Conservation (phyloP, 805 yeast genomes). For the Kuraishia borneana region DNA sequence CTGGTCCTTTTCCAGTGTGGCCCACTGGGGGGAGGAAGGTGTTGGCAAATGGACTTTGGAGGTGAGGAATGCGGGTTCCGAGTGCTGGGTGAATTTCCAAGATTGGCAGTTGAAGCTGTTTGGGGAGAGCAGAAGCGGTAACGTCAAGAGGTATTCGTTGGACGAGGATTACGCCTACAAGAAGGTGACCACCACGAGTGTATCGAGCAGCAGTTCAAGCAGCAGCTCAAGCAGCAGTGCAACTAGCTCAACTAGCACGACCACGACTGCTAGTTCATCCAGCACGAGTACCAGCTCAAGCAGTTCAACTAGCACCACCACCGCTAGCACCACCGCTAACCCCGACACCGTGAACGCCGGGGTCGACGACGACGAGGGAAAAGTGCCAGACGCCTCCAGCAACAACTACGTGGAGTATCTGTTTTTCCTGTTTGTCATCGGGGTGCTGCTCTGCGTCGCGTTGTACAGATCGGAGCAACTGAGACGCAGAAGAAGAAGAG, state of each 20-base stretch:
- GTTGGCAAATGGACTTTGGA: constrained; percentile 74
- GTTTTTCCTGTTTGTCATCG: constrained; percentile 45
- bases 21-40: constrained; percentile 89
- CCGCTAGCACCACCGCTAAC: constrained; percentile 5
- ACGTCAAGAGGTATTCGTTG: constrained; percentile 46
- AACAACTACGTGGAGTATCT: constrained; percentile 51
- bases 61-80: constrained; percentile 36
- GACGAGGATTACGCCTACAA: constrained; percentile 29
- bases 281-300: constrained; percentile 7
- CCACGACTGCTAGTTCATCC: constrained; percentile 5
- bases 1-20: constrained; percentile 97
- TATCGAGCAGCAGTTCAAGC: too few species aligned
- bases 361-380: constrained; percentile 5
- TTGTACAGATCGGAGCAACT: constrained; percentile 28
- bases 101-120: constrained; percentile 73
- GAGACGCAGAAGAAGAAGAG: constrained; percentile 34
- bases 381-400: constrained; percentile 18
- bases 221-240: too few species aligned
- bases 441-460: constrained; percentile 35
- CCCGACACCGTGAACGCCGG: constrained; percentile 2
- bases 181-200: constrained; percentile 14
- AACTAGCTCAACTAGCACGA: constrained; percentile 4
- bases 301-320: constrained; percentile 6
- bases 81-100: constrained; percentile 30
- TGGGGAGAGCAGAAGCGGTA: constrained; percentile 59